Evolutionary conservation across 1,284 basidiomycete genomes (phyloP).

Genomic region (Tetrapyrgos nigripes): DNA sequence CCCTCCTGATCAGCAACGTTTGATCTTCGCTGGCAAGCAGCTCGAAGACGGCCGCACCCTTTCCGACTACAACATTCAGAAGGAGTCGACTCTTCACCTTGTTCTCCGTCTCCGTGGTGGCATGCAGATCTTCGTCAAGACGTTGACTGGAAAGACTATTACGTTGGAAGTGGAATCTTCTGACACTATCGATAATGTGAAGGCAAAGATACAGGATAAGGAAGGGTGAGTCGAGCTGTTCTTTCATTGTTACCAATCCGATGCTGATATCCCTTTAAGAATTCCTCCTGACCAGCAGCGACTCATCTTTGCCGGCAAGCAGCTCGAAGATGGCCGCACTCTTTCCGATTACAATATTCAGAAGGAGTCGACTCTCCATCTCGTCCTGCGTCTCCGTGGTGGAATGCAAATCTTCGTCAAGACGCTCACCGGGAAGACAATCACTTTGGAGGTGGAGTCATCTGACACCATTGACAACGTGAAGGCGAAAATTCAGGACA

Average conservation of each 20-base stretch:
- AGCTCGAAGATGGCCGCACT: too few species aligned
- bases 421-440: conserved; percentile 88
- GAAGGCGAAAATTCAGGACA: conserved; percentile 86
- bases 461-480: too few species aligned
- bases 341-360: too few species aligned
- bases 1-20: too few species aligned
- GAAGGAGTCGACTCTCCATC: too few species aligned
- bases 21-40: too few species aligned
- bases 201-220: too few species aligned
- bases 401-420: conserved; percentile 88
- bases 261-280: conserved; percentile 32
- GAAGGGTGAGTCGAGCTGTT: conserved; percentile 72
- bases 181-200: too few species aligned
- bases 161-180: too few species aligned
- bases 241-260: not conserved
- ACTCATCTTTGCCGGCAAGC: too few species aligned
- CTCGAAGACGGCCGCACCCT: conserved; percentile 83
- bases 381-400: too few species aligned
- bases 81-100: conserved; percentile 64
- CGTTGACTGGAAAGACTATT: conserved; percentile 89
- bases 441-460: conserved; percentile 92
- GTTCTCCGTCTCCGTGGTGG: conserved; percentile 87
- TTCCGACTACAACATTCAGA: conserved; percentile 85
- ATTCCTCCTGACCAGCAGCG: too few species aligned
- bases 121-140: conserved; percentile 90